These are phyloP conservation scores for Mytilinidion resinicola DNA, from an alignment of 495 filamentous ascomycete genomes.

Conservation along the genomic window DNA sequence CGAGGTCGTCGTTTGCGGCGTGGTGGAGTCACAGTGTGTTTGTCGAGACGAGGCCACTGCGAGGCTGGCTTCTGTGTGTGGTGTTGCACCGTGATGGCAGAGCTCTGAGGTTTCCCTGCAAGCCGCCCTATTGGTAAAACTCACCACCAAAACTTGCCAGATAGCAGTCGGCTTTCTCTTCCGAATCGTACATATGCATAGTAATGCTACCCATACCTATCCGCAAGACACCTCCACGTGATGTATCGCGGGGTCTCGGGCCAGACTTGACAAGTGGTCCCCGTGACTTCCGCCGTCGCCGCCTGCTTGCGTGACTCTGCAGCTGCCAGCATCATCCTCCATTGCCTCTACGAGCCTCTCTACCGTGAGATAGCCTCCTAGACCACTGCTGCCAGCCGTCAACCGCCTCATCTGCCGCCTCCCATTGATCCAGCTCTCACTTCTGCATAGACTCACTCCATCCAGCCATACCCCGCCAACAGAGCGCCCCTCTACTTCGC, in stretches of 20 bases:
- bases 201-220: background rate
- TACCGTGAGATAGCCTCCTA: background rate
- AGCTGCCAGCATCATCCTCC: too few species aligned
- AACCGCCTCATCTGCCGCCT: background rate
- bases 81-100: too few species aligned
- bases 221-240: background rate
- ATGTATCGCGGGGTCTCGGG: background rate
- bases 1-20: background rate
- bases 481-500: constrained; percentile 4
- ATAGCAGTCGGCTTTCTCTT: too few species aligned
- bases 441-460: background rate
- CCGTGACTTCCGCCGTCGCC: background rate
- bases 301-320: constrained; percentile 20
- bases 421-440: background rate
- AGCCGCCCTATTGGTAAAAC: too few species aligned
- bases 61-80: background rate
- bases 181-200: too few species aligned
- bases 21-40: background rate
- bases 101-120: too few species aligned
- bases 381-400: background rate
- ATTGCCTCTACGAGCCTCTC: background rate
- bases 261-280: background rate
- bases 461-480: constrained; percentile 12
- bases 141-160: too few species aligned
- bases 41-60: background rate